Base-by-base conservation (phyloP, 2,329 filamentous ascomycete species). In the Fusarium tanahbumbuense region DNA sequence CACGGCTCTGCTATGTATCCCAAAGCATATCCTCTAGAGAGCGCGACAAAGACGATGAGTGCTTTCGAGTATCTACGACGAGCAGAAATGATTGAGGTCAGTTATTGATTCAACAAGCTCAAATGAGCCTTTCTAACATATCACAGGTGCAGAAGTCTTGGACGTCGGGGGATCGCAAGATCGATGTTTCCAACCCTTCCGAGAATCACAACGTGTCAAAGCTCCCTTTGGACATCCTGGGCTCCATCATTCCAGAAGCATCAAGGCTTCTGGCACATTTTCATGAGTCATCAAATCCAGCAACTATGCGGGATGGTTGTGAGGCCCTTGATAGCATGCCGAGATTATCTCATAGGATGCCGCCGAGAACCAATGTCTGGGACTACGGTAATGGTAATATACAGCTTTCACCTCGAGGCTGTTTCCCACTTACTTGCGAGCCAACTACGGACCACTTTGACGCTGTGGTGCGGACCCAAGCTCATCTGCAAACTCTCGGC, bases 51-150 rank as follows among this genome's bases (percentile, higher is more conserved):
- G 13, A 61, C 67, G 3, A 42, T 70, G 18, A 71, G 68, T 25
- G 68, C 59, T 13, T 71, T 71, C 16, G 67, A 71, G 27, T 70
- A 61, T 44, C 8, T 71, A 5, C 54, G 68, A 18, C 67, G 63
- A 15, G 20, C 63, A 3, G 68, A 71, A 27, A 52, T 66, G 9
- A 52, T 68, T 8, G 53, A 67, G 56, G 68, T 70, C 55, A 42
- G 46, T 16, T 32, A 2, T n/a, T 6, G 18, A 3, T 42, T 10
- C 8, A 5, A 8, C 12, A 11, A 20, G 3, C 5, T 8, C 8
- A 2, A 5, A 50, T 27, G 5, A 8, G 2, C 4, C 12, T 23
- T 5, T 9, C 47, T 59, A 25, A 59, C 23, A 53, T 5, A 8
- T 27, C 6, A 11, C 11, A 71, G 68, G 42, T 70, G 18, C 68